Evolutionary conservation across 257 asterid genomes (phyloP).

Genomic region (Henckelia pumila): DNA sequence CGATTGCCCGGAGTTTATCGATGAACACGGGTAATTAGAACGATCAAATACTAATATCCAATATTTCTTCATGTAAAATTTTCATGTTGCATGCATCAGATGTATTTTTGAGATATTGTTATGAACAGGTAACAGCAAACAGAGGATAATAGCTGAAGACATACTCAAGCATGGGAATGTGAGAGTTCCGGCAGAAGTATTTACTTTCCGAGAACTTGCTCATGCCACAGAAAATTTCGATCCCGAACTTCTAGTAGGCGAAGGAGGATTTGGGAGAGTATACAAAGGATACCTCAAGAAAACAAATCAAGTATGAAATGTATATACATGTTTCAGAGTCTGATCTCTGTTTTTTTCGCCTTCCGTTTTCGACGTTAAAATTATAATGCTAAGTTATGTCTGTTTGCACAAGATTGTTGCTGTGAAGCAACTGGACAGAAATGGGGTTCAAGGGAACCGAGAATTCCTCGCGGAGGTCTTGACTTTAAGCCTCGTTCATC

Average conservation of each 20-base stretch:
- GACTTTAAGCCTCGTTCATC: constrained; percentile 65
- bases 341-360: background rate
- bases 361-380: no score
- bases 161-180: constrained; percentile 37
- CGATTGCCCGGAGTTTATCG: constrained; percentile 57
- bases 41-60: background rate
- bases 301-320: constrained; percentile 49
- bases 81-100: background rate
- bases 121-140: constrained; percentile 48
- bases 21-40: constrained; percentile 64
- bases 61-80: background rate
- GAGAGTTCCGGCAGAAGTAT: constrained; percentile 59
- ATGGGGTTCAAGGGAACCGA: constrained; percentile 44
- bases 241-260: constrained; percentile 68
- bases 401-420: constrained; percentile 45
- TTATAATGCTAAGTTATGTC: no score
- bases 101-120: constrained; percentile 2
- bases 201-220: constrained; percentile 81
- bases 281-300: constrained; percentile 73
- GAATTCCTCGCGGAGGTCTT: constrained; percentile 70
- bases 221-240: constrained; percentile 74
- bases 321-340: background rate
- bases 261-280: constrained; percentile 92
- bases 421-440: constrained; percentile 53
- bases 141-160: constrained; percentile 51